These are phyloP conservation scores for Schrenkiella parvula DNA, from an alignment of 345 rosid genomes.

Conservation along the genomic window DNA sequence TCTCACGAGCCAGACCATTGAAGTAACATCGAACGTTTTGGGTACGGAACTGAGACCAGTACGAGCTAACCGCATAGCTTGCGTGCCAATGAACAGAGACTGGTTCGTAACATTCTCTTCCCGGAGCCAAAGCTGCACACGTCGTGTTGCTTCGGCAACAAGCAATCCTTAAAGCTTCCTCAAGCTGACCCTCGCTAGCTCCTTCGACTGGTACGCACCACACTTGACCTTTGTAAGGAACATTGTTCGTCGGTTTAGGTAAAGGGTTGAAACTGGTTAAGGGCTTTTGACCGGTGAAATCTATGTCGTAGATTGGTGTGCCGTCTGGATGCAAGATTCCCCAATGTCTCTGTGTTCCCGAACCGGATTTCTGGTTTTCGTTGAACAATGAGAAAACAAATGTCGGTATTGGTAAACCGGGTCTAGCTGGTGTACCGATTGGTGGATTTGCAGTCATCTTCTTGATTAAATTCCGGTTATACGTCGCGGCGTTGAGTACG, in stretches of 20 bases:
- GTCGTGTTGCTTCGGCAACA: constrained; percentile 50
- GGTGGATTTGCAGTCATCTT: constrained; percentile 45
- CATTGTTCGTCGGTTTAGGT: constrained; percentile 48
- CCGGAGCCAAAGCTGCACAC: constrained; percentile 54
- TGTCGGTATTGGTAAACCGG: constrained; percentile 54
- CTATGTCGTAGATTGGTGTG: constrained; percentile 45
- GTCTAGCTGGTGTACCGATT: constrained; percentile 71
- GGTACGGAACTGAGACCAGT: constrained; percentile 59
- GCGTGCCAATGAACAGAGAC: constrained; percentile 52
- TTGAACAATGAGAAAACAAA: constrained; percentile 60
- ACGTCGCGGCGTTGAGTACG: constrained; percentile 62
- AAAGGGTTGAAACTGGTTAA: constrained; percentile 37
- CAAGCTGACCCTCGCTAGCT: constrained; percentile 35
- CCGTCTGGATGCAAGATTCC: constrained; percentile 58
- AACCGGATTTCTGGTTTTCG: constrained; percentile 64
- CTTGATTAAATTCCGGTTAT: constrained; percentile 59
- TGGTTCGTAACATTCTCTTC: constrained; percentile 63
- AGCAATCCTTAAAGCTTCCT: constrained; percentile 37
- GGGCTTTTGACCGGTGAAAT: constrained; percentile 45
- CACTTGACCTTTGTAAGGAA: constrained; percentile 52
- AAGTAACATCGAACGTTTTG: constrained; percentile 57
- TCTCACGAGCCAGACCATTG: constrained; percentile 66
- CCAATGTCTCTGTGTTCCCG: constrained; percentile 75
- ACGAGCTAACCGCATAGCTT: constrained; percentile 69
- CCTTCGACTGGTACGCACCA: constrained; percentile 65